A percentile compares a stretch with the other conserved stretches of the same genome.
phyloP scores from a whole-genome alignment of 2,329 filamentous ascomycete genomes.

The Sporothrix curviconia region DNA sequence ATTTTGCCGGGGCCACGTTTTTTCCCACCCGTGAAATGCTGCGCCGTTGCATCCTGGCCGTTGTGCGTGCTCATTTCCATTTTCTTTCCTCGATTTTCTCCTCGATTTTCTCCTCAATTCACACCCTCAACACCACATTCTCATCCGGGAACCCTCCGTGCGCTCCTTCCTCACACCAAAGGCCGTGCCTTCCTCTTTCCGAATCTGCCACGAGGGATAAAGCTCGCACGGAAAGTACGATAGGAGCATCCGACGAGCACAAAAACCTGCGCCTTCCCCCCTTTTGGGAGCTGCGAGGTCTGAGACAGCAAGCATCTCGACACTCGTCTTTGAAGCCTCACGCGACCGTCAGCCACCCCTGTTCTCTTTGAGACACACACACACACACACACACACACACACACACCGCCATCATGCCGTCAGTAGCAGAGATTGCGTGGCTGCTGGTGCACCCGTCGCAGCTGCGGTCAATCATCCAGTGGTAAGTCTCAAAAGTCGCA shows the following conservation, averaged over 20 bases:
- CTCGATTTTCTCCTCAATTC: not conserved
- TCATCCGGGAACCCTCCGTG: not conserved
- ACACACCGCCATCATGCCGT: constrained; percentile 44
- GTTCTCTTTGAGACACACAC: not conserved
- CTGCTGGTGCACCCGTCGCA: constrained; percentile 69
- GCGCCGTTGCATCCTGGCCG: not conserved
- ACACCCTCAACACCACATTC: not conserved
- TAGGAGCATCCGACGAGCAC: not conserved
- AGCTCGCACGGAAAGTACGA: not conserved
- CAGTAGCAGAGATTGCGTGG: constrained; percentile 53
- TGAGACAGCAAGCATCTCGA: not conserved
- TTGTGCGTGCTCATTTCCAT: not conserved
- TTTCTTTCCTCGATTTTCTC: not conserved
- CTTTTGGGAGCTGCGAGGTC: not conserved
- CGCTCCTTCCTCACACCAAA: not conserved
- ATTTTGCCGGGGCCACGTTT: constrained; percentile 8
- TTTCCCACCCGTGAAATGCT: not conserved
- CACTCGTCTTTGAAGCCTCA: not conserved
- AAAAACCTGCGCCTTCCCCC: not conserved
- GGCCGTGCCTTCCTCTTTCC: not conserved
- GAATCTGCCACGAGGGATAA: constrained; percentile 1
- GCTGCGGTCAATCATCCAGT: constrained; percentile 80
- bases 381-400: constrained; percentile 24
- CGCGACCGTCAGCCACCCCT: not conserved
- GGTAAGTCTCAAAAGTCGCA: constrained; percentile 47